Evolutionary conservation across 306 rosid genomes (phyloP), one percentile per base, ranked within the genome.

Genomic region (Ochetophila trinervis): DNA sequence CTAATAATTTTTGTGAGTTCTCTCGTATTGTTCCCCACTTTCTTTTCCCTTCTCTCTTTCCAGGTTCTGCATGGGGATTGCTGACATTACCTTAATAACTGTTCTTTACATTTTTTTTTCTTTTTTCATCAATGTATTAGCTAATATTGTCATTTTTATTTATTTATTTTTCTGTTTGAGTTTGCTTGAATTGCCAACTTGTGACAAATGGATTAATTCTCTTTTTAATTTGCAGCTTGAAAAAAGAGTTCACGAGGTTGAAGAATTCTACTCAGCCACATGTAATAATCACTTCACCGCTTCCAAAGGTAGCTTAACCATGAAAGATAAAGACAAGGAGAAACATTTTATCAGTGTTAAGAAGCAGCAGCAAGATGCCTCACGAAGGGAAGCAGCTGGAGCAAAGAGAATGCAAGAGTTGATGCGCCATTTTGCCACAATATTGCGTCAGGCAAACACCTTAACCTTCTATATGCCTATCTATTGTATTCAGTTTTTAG

Each of bases 331-430:
- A 73, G 88, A 90, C 17, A 88, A 73, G 77, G 94, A 86, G 35
- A 88, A 77, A 67, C 84, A 75, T 73, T 68, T 83, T 58, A 81
- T 81, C 22, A 82, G 83, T 72, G 68, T 79, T 67, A 85, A 81
- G 80, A 87, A 79, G 81, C 98, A 85, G 62, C 90, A 82, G 32
- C 91, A 78, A 76, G 96, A 91, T 24, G 91, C 90, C 57, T 74
- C 87, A 27, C 86, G 72, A 27, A 85, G 91, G 85, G 95, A 86
- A 76, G 86, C 71, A 0, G 87, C 86, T 71, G 89, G 95, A 64
- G 35, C 88, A 27, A 87, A 82, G 84, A 85, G 98, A 83, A 87
- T 87, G 96, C 98, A 82, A 78, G 96, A 89, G 56, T 82, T 89
- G 42, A 87, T 89, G 71, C 84, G 95, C 34, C 95, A 87, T 35